Base-by-base conservation (phyloP, 176 grass and related monocot species). In the Eleusine indica region DNA sequence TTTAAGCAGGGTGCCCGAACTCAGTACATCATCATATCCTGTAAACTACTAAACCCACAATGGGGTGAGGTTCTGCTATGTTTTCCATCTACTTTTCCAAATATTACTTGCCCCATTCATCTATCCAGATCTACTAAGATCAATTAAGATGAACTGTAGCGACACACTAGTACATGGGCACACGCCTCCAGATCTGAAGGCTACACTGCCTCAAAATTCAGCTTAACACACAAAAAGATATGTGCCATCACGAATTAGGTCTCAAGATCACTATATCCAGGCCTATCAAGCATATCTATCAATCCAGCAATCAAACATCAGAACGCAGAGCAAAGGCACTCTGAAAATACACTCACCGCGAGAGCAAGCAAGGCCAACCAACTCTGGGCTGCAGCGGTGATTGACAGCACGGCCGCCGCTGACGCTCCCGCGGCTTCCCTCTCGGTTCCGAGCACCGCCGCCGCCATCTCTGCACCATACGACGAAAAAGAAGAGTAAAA, bases 51-150 rank as follows among this genome's bases (percentile, higher is more conserved):
- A 30, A 68, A 4, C 30, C 29, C 9, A 52, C 7, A 1, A 51
- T 18, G 39, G 16, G 10, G 43, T 4, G 18, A 39, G 5, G 4
- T 53, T 51, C 43, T 6, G 7, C 66, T 39, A 1, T 6, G 22
- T 2, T 13, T n/a, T 39, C 53, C 29, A 32, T 32, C 29, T 66
- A 1, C 12, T 29, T 5, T 76, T 70, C 9, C 3, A 41, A 53
- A 0, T 18, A 68, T 10, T 58, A 44, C 7, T 62, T 54, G 15
- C 8, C 22, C 0, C 16, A 72, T 32, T 28, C 25, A 79, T 68
- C 40, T 22, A 37, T 4, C 53, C 63, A 83, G 88, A 90, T 90
- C 84, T 75, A 52, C 61, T 71, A 60, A 83, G 88, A 90, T 86
- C 84, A 83, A 70, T 9, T 30, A 1, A 4, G 7, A 5, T 13